Evolutionary conservation across 768 basidiomycete genomes (phyloP), one percentile per base, ranked within the genome.

Genomic region (Coprinopsis cinerea): DNA sequence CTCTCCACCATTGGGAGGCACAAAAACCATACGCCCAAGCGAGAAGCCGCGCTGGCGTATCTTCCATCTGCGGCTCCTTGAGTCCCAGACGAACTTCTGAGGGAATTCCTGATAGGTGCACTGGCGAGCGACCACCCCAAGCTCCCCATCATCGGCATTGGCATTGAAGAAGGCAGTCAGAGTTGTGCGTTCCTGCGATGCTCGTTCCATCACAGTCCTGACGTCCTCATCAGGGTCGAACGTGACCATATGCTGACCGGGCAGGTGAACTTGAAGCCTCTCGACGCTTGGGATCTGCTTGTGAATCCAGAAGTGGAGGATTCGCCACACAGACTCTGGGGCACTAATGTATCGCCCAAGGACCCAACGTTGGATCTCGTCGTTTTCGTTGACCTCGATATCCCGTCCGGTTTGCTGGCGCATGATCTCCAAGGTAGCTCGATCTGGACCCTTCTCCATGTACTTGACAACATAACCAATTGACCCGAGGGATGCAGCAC

Each of bases 401-500:
- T 55, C 50, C 49, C 57, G 59, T 56, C 72, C 63, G 2, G 15
- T 18, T 18, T 27, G 41, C 23, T 44, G 42, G 9, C 42, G 42
- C 42, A 44, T 4, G 15, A 53, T 44, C 48, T 68, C 60, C 23
- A 75, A 15, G 0, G 73, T 70, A 0, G 66, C 62, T 5, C 61
- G 56, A 55, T 79, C 74, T 53, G 54, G 55, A 7, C 79, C 75
- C 53, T 79, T 80, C 61, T 75, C 64, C 15, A 77, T 61, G 56
- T 78, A 77, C 55, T 78, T 77, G 59, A 66, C 63, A 14, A 71
- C 57, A 45, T 80, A 80, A 48, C 77, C 76, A 57, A 74, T 48
- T 2, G 73, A 54, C 10, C 60, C 61, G 37, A 79, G 55, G 6
- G 66, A 68, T 0, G 58, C 61, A 45, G 59, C 64, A 47, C 67